These are phyloP conservation scores for Starmerella floris DNA, from an alignment of 805 yeast species.

Conservation along the genomic window DNA sequence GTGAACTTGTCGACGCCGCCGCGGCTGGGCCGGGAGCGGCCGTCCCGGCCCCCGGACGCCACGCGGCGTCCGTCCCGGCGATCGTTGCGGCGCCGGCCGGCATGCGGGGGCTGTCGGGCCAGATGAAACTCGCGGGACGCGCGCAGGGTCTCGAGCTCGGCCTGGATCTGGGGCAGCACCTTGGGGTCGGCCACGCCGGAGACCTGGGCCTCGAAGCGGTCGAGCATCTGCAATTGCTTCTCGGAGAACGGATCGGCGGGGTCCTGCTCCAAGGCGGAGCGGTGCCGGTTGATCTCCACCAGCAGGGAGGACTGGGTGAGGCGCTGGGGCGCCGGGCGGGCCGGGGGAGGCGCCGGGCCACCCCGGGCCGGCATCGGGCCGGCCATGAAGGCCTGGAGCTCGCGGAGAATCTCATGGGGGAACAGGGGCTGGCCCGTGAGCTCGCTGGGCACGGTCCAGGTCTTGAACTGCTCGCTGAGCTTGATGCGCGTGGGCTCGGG, in stretches of 20 bases:
- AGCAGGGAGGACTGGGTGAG: constrained; percentile 23
- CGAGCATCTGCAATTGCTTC: constrained; percentile 23
- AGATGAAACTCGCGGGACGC: constrained; percentile 3
- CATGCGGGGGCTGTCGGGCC: background rate
- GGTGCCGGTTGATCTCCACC: constrained; percentile 24
- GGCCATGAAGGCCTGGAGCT: constrained; percentile 56
- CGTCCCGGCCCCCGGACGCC: background rate
- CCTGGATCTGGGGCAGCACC: constrained; percentile 23
- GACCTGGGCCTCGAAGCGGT: constrained; percentile 23
- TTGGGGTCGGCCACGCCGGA: constrained; percentile 25
- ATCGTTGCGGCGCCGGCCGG: background rate
- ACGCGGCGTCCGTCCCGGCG: constrained; percentile 3
- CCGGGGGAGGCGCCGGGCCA: constrained; percentile 1
- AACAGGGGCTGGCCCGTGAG: constrained; percentile 59
- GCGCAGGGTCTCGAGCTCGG: constrained; percentile 22
- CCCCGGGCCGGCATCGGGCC: constrained; percentile 1
- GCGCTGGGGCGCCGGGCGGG: constrained; percentile 10
- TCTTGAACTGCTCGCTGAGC: constrained; percentile 62
- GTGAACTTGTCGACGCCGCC: background rate
- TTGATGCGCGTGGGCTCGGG: constrained; percentile 62
- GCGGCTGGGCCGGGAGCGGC: background rate
- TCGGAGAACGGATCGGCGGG: constrained; percentile 23
- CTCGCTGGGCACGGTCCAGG: constrained; percentile 65
- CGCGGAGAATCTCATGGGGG: constrained; percentile 51
- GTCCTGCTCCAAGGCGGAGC: constrained; percentile 17